A percentile compares a stretch with the other conserved stretches of the same genome.
phyloP scores from a whole-genome alignment of 441 rosid genomes.

The Adansonia rubrostipa region DNA sequence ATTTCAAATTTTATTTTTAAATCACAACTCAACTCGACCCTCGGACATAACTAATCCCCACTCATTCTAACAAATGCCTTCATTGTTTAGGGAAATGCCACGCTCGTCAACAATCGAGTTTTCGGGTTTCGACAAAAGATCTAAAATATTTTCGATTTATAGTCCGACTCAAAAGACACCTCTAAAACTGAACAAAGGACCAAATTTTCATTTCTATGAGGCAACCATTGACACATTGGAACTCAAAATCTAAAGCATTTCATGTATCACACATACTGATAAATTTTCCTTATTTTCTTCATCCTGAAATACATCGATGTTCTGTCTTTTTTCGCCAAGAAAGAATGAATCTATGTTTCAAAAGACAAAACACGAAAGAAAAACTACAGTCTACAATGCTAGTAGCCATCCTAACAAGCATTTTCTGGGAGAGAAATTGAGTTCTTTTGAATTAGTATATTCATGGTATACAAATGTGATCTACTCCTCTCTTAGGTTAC shows the following conservation, averaged over 20 bases:
- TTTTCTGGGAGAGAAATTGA: slow-evolving; percentile 23
- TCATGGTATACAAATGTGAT: slow-evolving; percentile 29
- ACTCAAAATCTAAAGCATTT: slow-evolving; percentile 1
- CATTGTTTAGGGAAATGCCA: no score
- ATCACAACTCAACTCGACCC: no score
- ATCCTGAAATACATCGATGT: slow-evolving; percentile 13
- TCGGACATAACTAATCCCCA: no score
- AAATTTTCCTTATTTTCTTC: slow-evolving; percentile 31
- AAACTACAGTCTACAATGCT: slow-evolving; percentile 23
- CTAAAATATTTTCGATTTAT: no score
- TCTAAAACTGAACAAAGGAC: no score
- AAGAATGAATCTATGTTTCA: slow-evolving; percentile 36
- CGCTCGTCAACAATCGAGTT: no score
- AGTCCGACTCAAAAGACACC: no score
- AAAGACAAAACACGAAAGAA: slow-evolving; percentile 6
- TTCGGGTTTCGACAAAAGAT: no score
- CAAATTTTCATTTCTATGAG: not conserved
- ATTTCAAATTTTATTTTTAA: no score
- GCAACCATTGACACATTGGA: not conserved
- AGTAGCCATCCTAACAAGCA: slow-evolving; percentile 13
- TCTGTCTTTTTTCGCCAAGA: slow-evolving; percentile 26
- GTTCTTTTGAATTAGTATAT: slow-evolving; percentile 21
- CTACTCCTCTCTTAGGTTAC: slow-evolving; percentile 37
- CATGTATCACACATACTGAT: slow-evolving; percentile 14
- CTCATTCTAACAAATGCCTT: no score